These are phyloP conservation scores for Aureobasidium leucospermi DNA, from an alignment of 2,329 filamentous ascomycete genomes.

Conservation along the genomic window DNA sequence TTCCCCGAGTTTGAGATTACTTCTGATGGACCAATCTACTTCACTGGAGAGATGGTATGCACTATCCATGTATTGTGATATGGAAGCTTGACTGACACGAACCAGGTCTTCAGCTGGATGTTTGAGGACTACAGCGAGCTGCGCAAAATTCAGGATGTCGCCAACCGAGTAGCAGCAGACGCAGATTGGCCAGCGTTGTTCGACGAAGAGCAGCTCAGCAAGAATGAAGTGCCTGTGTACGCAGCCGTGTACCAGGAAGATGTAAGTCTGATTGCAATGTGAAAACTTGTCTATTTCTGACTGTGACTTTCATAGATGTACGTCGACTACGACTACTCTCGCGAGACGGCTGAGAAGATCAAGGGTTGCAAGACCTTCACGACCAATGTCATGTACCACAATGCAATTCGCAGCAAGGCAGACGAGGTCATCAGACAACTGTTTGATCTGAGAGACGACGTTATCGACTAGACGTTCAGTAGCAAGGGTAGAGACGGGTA, in stretches of 20 bases:
- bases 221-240: constrained; percentile 79
- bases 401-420: constrained; percentile 64
- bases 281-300: background rate
- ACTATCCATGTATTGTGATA: background rate
- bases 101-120: constrained; percentile 67
- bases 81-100: background rate
- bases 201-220: constrained; percentile 61
- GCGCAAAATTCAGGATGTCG: constrained; percentile 57
- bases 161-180: constrained; percentile 61
- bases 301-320: constrained; percentile 61
- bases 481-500: too few relatives aligned
- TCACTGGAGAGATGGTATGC: constrained; percentile 78
- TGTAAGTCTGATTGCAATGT: background rate
- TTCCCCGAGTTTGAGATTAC: constrained; percentile 42
- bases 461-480: constrained; percentile 40
- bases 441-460: constrained; percentile 68
- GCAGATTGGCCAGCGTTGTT: constrained; percentile 71
- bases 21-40: constrained; percentile 54
- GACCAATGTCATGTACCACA: constrained; percentile 83
- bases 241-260: constrained; percentile 69
- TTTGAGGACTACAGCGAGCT: constrained; percentile 77
- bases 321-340: constrained; percentile 68
- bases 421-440: constrained; percentile 71
- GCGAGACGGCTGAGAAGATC: constrained; percentile 66
- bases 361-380: constrained; percentile 72